Percentiles rank a stretch among this genome's conserved stretches.
These are phyloP conservation scores for Aspergillus avenaceus DNA, from an alignment of 495 filamentous ascomycete genomes.

Conservation along the genomic window DNA sequence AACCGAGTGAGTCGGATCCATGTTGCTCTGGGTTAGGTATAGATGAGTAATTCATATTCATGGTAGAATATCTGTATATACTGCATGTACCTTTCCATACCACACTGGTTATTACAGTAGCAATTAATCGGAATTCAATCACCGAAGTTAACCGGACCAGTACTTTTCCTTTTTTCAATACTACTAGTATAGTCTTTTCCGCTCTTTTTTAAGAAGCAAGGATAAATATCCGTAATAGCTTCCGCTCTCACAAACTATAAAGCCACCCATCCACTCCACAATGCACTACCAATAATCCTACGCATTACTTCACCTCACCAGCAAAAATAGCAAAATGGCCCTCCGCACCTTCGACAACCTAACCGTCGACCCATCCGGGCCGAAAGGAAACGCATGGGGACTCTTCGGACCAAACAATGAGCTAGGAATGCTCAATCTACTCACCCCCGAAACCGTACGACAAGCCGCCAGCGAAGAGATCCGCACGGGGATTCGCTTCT, in stretches of 20 bases:
- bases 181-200: not conserved
- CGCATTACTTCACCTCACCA: not conserved
- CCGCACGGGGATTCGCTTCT: constrained; percentile 42
- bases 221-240: constrained; percentile 3
- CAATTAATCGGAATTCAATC: too few relatives aligned
- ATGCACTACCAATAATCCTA: not conserved
- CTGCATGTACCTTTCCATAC: too few relatives aligned
- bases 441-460: constrained; percentile 42
- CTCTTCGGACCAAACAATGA: constrained; percentile 41
- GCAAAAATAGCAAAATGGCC: constrained; percentile 3
- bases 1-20: too few relatives aligned
- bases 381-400: constrained; percentile 49
- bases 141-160: too few relatives aligned
- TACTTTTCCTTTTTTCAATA: too few relatives aligned
- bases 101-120: too few relatives aligned
- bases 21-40: too few relatives aligned
- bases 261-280: not conserved
- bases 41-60: too few relatives aligned
- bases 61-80: too few relatives aligned
- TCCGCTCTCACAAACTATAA: not conserved
- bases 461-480: constrained; percentile 47
- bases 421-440: constrained; percentile 48
- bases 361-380: constrained; percentile 39
- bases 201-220: not conserved
- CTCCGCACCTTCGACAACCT: constrained; percentile 40